Percentiles rank a stretch among this genome's conserved stretches.
These are phyloP conservation scores for Aspergillus fructus DNA, from an alignment of 2,329 filamentous ascomycete species.

Conservation along the genomic window DNA sequence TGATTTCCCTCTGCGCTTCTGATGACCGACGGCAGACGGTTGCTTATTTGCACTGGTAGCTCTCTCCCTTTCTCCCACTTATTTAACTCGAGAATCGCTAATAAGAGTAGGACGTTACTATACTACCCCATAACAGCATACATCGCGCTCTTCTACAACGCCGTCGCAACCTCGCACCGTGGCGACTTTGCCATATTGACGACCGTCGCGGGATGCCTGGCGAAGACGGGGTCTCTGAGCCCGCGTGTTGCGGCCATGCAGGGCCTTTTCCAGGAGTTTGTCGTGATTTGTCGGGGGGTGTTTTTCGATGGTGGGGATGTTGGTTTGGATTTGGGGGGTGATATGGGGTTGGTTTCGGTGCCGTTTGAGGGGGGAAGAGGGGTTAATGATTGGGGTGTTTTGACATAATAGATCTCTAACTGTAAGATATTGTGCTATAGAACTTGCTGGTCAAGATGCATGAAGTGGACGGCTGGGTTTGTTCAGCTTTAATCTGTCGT, in stretches of 20 bases:
- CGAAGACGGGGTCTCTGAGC: slow-evolving; percentile 16
- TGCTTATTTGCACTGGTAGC: slow-evolving; percentile 20
- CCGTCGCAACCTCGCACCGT: slow-evolving; percentile 17
- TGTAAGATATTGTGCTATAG: no score
- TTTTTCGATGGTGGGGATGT: not conserved
- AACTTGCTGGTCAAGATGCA: no score
- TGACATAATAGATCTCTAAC: no score
- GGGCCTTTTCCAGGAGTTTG: slow-evolving; percentile 18
- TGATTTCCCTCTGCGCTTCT: slow-evolving; percentile 19
- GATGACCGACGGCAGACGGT: slow-evolving; percentile 16
- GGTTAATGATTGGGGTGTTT: no score
- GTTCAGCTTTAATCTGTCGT: no score
- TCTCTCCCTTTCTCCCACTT: rapidly evolving
- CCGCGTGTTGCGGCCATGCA: slow-evolving; percentile 16
- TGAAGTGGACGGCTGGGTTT: no score
- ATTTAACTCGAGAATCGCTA: not conserved
- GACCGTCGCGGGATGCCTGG: slow-evolving; percentile 15
- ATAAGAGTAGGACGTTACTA: slow-evolving; percentile 15
- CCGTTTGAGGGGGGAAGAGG: no score
- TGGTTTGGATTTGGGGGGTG: no score
- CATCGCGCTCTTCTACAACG: slow-evolving; percentile 25
- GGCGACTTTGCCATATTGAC: slow-evolving; percentile 22
- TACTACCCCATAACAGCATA: slow-evolving; percentile 24
- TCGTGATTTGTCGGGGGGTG: slow-evolving; percentile 13
- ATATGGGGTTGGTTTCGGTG: no score